phyloP scores from a whole-genome alignment of 1,139 yeast genomes.

The Scheffersomyces insectosa region DNA sequence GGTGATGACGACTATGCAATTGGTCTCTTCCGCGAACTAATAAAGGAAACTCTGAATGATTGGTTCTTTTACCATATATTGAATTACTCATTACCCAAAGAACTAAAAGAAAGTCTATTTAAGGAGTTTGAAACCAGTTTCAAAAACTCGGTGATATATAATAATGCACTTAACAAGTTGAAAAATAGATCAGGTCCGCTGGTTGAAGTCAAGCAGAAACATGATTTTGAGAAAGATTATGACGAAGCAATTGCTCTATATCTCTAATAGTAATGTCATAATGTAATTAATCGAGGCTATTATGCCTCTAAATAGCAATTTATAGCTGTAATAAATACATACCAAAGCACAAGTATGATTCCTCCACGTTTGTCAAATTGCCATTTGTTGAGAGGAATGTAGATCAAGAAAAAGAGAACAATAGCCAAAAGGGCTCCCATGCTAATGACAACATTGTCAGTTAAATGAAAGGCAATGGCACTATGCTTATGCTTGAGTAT shows the following conservation, averaged over 20 bases:
- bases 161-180: slow-evolving; percentile 7
- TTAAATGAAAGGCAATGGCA: slow-evolving; percentile 27
- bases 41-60: slow-evolving; percentile 23
- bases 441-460: slow-evolving; percentile 25
- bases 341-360: slow-evolving; percentile 10
- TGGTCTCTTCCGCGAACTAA: slow-evolving; percentile 24
- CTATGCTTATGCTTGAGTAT: slow-evolving; percentile 11
- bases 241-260: slow-evolving; percentile 1
- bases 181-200: neutral
- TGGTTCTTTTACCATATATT: slow-evolving; percentile 19
- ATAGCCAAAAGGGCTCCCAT: slow-evolving; percentile 27
- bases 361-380: slow-evolving; percentile 35
- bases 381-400: slow-evolving; percentile 39
- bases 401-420: slow-evolving; percentile 24
- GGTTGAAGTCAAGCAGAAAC: no score
- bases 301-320: slow-evolving; percentile 7
- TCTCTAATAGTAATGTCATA: neutral
- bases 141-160: slow-evolving; percentile 7
- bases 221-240: slow-evolving; percentile 4
- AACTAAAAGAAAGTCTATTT: slow-evolving; percentile 10
- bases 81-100: slow-evolving; percentile 7
- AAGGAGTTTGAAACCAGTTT: slow-evolving; percentile 9
- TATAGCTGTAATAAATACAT: slow-evolving; percentile 10
- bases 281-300: neutral
- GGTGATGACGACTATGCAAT: slow-evolving; percentile 25